Conservation (phyloP, 176 grass and related monocot species). For the Eragrostis curvula region DNA sequence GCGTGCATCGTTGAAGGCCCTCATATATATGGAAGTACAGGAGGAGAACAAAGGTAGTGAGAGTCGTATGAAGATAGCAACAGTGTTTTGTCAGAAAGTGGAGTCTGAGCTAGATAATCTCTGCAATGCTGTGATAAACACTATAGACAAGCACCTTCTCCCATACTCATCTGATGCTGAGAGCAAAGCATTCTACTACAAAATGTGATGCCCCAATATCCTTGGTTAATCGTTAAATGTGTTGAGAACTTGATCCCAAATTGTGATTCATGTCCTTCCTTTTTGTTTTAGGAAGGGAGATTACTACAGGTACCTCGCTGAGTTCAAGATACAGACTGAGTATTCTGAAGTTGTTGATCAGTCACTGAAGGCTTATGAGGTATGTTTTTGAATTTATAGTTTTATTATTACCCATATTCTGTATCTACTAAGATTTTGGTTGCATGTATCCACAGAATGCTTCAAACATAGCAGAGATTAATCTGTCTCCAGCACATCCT, state of each 20-base stretch:
- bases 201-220: conserved; percentile 51
- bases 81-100: conserved; percentile 51
- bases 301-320: conserved; percentile 69
- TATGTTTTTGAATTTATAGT: too few species aligned
- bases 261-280: conserved; percentile 5
- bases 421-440: not conserved
- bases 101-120: conserved; percentile 61
- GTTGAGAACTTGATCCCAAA: not conserved
- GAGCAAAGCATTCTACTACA: conserved; percentile 68
- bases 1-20: conserved; percentile 55
- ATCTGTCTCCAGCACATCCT: too few species aligned
- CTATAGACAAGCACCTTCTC: conserved; percentile 67
- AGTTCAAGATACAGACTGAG: conserved; percentile 63
- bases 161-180: conserved; percentile 54
- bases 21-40: conserved; percentile 56
- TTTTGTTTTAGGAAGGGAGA: conserved; percentile 67
- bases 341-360: conserved; percentile 52
- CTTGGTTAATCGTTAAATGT: conserved; percentile 12
- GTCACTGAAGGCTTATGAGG: conserved; percentile 69
- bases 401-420: too few species aligned
- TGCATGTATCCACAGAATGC: not conserved
- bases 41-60: conserved; percentile 66
- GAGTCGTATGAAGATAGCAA: conserved; percentile 43
- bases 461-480: not conserved
- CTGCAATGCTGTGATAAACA: conserved; percentile 56